A percentile compares a stretch with the other conserved stretches of the same genome.
Conservation (phyloP, 1,139 yeast genomes). For the Suhomyces atakaporum region DNA sequence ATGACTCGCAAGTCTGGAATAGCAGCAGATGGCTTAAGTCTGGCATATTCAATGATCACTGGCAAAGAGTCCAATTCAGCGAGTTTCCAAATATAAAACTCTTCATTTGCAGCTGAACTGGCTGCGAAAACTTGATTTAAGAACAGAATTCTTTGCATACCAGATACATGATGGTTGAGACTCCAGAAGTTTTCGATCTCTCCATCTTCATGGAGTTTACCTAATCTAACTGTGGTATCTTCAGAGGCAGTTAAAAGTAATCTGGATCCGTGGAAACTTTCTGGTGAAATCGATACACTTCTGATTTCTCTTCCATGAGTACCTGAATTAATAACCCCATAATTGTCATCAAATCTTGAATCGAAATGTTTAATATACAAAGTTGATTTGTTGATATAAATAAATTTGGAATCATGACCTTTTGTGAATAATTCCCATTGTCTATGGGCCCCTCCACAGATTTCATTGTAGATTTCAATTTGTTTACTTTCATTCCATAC, state of each 20-base stretch:
- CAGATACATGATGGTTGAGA: conserved; percentile 81
- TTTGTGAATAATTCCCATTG: conserved; percentile 60
- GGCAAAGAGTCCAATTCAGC: conserved; percentile 38
- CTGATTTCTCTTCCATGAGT: conserved; percentile 90
- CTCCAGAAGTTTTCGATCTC: conserved; percentile 54
- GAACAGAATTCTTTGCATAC: conserved; percentile 75
- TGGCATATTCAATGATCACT: conserved; percentile 45
- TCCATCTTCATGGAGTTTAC: conserved; percentile 47
- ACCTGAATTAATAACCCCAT: conserved; percentile 51
- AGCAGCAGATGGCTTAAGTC: conserved; percentile 49
- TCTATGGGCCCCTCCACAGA: conserved; percentile 94
- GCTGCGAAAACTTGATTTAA: conserved; percentile 48
- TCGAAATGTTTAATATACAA: conserved; percentile 31
- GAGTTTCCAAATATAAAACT: conserved; percentile 76
- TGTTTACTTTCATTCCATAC: conserved; percentile 83
- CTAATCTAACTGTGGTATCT: conserved; percentile 74
- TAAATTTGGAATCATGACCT: conserved; percentile 28
- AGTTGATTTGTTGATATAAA: conserved; percentile 60
- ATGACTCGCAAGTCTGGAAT: conserved; percentile 85
- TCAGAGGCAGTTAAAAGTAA: conserved; percentile 79
- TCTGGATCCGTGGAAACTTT: conserved; percentile 24
- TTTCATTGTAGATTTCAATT: conserved; percentile 64
- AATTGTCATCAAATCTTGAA: conserved; percentile 21
- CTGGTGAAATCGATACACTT: conserved; percentile 54
- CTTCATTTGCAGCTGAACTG: conserved; percentile 89